A percentile compares a stretch with the other conserved stretches of the same genome.
Evolutionary conservation across 2,329 filamentous ascomycete species (phyloP).

Genomic region (Pseudophaeomoniella oleicola): DNA sequence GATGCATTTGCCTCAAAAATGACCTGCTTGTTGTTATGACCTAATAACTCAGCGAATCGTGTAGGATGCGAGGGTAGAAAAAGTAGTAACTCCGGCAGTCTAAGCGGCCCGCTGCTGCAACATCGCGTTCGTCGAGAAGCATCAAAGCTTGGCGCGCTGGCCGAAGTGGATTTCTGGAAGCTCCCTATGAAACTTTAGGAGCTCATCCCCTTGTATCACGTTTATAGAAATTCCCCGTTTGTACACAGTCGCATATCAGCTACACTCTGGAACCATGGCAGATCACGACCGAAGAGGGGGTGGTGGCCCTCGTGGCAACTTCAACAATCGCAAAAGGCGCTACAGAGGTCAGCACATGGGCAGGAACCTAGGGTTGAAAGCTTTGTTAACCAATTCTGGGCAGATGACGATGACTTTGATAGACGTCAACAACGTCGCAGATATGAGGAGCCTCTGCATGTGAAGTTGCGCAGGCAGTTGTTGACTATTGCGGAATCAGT

Average conservation of each 20-base stretch:
- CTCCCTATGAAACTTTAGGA: no score
- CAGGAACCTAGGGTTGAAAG: constrained; percentile 1
- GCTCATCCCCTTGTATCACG: no score
- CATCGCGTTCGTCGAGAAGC: no score
- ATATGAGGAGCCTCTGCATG: constrained; percentile 56
- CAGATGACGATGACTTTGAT: constrained; percentile 67
- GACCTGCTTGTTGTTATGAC: no score
- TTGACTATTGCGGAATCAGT: constrained; percentile 66
- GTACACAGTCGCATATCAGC: constrained; percentile 7
- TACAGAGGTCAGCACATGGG: constrained; percentile 50
- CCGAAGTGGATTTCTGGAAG: no score
- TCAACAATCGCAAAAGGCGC: constrained; percentile 59
- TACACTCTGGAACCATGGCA: constrained; percentile 25
- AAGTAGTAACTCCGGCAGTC: no score
- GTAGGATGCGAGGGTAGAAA: no score
- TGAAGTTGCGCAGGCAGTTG: constrained; percentile 63
- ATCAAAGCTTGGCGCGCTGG: no score
- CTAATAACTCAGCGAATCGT: no score
- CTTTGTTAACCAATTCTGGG: constrained; percentile 14
- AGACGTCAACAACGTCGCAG: constrained; percentile 58
- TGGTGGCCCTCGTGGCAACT: constrained; percentile 32
- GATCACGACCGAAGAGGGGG: constrained; percentile 35
- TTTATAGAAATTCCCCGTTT: no score
- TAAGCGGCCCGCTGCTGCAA: no score
- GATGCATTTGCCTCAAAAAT: no score